A percentile compares a stretch with the other conserved stretches of the same genome.
Evolutionary conservation across 495 filamentous ascomycete genomes (phyloP).

Genomic region (Talaromyces liani): DNA sequence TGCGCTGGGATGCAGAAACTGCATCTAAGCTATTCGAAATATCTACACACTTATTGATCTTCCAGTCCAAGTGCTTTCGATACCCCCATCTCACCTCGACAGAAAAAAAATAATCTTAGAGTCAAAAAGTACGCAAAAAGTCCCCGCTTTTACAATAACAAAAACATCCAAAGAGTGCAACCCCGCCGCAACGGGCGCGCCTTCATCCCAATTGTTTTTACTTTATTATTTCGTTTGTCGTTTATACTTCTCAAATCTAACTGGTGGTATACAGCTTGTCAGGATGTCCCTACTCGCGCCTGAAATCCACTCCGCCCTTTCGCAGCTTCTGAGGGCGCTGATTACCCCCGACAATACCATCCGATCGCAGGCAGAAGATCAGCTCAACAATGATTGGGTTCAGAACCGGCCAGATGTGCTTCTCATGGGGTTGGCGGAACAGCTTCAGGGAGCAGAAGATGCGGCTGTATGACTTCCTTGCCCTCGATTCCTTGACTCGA

Average conservation of each 20-base stretch:
- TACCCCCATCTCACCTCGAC: neutral
- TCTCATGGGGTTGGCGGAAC: constrained; percentile 89
- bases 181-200: neutral
- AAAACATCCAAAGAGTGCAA: constrained; percentile 6
- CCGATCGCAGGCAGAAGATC: constrained; percentile 80
- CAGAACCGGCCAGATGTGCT: constrained; percentile 71
- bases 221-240: neutral
- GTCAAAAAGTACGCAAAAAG: constrained; percentile 4
- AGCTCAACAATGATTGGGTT: constrained; percentile 85
- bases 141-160: constrained; percentile 8
- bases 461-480: constrained; percentile 47
- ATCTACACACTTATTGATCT: neutral
- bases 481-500: neutral
- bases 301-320: constrained; percentile 74
- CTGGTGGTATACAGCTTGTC: constrained; percentile 9
- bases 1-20: constrained; percentile 8
- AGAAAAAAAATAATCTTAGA: neutral
- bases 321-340: constrained; percentile 76
- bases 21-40: constrained; percentile 4
- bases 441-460: constrained; percentile 67
- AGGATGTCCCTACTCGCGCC: constrained; percentile 79
- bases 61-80: neutral
- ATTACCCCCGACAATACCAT: constrained; percentile 83
- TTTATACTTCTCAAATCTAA: neutral
- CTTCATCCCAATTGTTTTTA: neutral